Conservation (phyloP, 768 basidiomycete genomes). For the Rhodosporidiobolus sp. region DNA sequence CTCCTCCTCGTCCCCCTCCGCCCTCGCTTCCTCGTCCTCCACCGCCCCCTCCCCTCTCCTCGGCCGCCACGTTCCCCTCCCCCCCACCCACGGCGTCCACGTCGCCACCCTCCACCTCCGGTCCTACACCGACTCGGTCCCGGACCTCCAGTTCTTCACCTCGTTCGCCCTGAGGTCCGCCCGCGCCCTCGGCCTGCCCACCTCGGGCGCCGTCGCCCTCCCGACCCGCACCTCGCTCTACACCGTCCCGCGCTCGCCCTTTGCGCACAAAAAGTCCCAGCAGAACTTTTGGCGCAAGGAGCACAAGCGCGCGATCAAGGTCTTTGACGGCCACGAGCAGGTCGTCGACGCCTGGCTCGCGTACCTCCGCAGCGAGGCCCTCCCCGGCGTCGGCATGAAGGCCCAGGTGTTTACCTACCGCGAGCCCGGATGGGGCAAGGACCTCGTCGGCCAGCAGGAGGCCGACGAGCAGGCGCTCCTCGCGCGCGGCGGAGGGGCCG, state of each 20-base stretch:
- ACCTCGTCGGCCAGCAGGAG: constrained; percentile 43
- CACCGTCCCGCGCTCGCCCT: constrained; percentile 82
- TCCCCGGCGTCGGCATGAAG: constrained; percentile 84
- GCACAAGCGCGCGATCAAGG: constrained; percentile 81
- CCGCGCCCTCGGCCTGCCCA: constrained; percentile 75
- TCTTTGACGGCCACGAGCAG: constrained; percentile 78
- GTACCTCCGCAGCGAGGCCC: constrained; percentile 69
- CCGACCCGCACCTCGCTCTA: constrained; percentile 74
- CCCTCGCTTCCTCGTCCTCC: not conserved
- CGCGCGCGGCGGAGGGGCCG: not conserved
- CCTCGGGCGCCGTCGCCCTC: constrained; percentile 62
- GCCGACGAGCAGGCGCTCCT: not conserved
- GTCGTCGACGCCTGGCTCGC: constrained; percentile 75
- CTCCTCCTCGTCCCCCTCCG: constrained; percentile 6
- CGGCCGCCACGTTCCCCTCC: constrained; percentile 29
- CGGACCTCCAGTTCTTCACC: constrained; percentile 70
- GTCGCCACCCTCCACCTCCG: constrained; percentile 80
- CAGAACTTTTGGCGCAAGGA: constrained; percentile 88
- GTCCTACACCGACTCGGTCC: constrained; percentile 59
- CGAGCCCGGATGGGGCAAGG: constrained; percentile 57
- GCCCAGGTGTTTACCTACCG: constrained; percentile 71
- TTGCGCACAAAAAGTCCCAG: constrained; percentile 87
- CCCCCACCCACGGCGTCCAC: constrained; percentile 66
- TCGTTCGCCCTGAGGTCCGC: constrained; percentile 83
- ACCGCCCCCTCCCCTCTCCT: constrained; percentile 22